phyloP scores from a whole-genome alignment of 108 stramenopile genomes.

The Cylindrotheca closterium region DNA sequence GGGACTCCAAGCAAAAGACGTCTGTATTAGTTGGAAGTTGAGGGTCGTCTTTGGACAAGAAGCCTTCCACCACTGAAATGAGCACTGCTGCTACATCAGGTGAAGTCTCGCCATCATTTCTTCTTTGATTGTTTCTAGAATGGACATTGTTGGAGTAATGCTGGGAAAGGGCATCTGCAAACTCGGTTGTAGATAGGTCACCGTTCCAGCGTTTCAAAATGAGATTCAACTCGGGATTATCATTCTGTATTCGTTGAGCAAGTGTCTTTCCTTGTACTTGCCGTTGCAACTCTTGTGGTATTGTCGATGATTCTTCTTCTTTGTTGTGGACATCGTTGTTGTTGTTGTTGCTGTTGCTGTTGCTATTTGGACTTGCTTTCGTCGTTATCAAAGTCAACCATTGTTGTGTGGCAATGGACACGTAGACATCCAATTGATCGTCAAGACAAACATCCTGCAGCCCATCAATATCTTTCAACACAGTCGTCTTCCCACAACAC shows the following conservation, averaged over 20 bases:
- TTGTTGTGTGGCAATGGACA: slow-evolving; percentile 39
- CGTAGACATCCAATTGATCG: slow-evolving; percentile 74
- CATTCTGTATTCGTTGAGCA: slow-evolving; percentile 12
- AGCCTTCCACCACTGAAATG: not conserved
- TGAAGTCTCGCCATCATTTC: slow-evolving; percentile 2
- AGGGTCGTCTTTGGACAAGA: not conserved
- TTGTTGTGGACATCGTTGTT: not conserved
- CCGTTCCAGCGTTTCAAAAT: slow-evolving; percentile 22
- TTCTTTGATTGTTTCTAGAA: slow-evolving; percentile 20
- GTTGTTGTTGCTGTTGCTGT: not conserved
- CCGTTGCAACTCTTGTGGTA: slow-evolving; percentile 1
- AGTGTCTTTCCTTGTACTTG: slow-evolving; percentile 19
- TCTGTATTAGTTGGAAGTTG: slow-evolving; percentile 16
- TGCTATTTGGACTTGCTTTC: not conserved
- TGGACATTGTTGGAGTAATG: slow-evolving; percentile 11
- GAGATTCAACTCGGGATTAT: slow-evolving; percentile 20
- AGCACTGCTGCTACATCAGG: not conserved
- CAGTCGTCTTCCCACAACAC: slow-evolving; percentile 73
- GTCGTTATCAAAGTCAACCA: slow-evolving; percentile 33
- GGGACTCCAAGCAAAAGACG: slow-evolving; percentile 36
- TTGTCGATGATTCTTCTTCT: slow-evolving; percentile 2
- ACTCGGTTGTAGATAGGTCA: slow-evolving; percentile 13
- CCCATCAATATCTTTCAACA: slow-evolving; percentile 27
- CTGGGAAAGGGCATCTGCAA: slow-evolving; percentile 4
- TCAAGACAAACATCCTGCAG: slow-evolving; percentile 70